These are phyloP conservation scores for Alternaria sp. DNA, from an alignment of 2,329 filamentous ascomycete genomes.

Conservation along the genomic window DNA sequence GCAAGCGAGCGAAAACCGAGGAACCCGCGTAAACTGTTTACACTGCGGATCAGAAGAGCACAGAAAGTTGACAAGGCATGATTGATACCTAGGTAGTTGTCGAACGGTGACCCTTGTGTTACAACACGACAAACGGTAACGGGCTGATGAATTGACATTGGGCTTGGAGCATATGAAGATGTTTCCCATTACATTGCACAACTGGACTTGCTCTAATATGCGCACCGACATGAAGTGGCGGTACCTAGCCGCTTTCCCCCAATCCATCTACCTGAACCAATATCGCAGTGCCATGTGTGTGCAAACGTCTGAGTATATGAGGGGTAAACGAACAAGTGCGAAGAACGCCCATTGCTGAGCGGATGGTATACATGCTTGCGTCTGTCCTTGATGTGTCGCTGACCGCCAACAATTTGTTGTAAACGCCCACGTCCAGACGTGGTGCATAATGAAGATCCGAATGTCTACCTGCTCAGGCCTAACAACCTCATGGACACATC, in stretches of 20 bases:
- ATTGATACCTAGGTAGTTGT: neutral
- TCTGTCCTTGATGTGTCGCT: neutral
- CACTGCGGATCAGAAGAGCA: too few species aligned
- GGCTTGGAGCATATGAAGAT: neutral
- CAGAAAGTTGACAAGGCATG: neutral
- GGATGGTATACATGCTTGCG: neutral
- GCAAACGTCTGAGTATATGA: neutral
- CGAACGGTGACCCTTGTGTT: neutral
- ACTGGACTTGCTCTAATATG: neutral
- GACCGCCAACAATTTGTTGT: neutral
- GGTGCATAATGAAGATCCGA: neutral
- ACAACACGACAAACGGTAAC: neutral
- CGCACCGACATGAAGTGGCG: neutral
- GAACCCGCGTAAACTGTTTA: constrained; percentile 22
- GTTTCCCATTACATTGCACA: neutral
- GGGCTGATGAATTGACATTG: neutral
- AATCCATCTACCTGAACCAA: neutral
- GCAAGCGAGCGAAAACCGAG: constrained; percentile 47
- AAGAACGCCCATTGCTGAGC: neutral
- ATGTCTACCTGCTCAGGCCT: neutral
- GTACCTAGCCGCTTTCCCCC: neutral
- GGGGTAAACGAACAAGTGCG: neutral
- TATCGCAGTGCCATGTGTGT: neutral
- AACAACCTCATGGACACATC: neutral
- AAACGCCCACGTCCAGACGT: too few species aligned